Evolutionary conservation across 768 basidiomycete genomes (phyloP), one percentile per base, ranked within the genome.

Genomic region (Tylopilus vinaceipallidus): DNA sequence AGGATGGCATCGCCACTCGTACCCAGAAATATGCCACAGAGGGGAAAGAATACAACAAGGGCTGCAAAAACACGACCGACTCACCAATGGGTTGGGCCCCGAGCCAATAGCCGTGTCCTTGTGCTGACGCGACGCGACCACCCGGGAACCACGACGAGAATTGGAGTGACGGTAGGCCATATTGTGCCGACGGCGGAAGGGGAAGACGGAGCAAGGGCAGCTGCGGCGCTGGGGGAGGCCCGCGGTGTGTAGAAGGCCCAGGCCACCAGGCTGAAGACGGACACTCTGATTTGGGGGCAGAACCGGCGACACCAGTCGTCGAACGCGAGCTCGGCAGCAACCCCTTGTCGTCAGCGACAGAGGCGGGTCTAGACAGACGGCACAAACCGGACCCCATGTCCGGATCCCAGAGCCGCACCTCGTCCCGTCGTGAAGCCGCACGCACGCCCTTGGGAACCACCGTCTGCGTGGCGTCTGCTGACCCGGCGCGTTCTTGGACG

Each of bases 51-150:
- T 34, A 30, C 10, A 12, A 41, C 16, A 29, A 3, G 48, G 23
- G 22, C 34, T 33, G 48, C 29, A n/a, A 44, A 59, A 27, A 50
- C 22, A 45, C 9, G 2, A 16, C 16, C 39, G 32, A 59, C 62
- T 62, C 54, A 63, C 62, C 63, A 13, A 36, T 37, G 5, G 52
- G 38, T n/a, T 47, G 56, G 4, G 49, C 4, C 30, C 56, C 48
- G 43, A 54, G 63, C 63, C 63, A 63, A 50, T 49, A 59, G 19
- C 56, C 60, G 26, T 59, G 50, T 8, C 60, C 52, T 41, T 53
- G 62, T 37, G 35, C 43, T 10, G 55, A 43, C 3, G 41, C 24
- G 23, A 47, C 49, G 6, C 39, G 52, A 37, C 50, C 36, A 22
- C 42, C 42, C 19, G 59, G 56, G 30, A 59, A 47, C 50, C 60